Percentiles rank a stretch among this genome's conserved stretches.
Evolutionary conservation across 768 basidiomycete genomes (phyloP).

Genomic region (Tephrocybe sp.): DNA sequence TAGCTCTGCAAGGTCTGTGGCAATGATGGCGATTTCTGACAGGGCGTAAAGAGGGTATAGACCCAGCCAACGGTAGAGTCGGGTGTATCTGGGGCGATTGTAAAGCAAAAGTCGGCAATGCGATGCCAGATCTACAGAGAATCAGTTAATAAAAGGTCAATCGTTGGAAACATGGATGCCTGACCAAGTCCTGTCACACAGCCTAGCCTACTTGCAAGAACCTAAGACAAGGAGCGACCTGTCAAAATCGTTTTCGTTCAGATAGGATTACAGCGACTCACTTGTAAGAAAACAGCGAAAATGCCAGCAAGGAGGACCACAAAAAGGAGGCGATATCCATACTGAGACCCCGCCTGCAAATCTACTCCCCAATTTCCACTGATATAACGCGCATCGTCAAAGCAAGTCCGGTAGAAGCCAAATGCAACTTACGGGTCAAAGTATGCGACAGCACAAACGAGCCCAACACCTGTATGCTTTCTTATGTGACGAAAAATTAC

Average conservation of each 20-base stretch:
- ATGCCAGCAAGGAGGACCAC: constrained; percentile 81
- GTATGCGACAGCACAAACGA: constrained; percentile 87
- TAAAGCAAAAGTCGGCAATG: constrained; percentile 67
- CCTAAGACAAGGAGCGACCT: constrained; percentile 44
- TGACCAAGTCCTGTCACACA: constrained; percentile 79
- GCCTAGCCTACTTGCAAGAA: constrained; percentile 79
- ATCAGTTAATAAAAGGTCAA: neutral
- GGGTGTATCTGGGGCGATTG: constrained; percentile 59
- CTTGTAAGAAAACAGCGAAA: constrained; percentile 84
- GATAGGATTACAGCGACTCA: constrained; percentile 22
- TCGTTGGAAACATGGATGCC: constrained; percentile 16
- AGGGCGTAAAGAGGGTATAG: constrained; percentile 67
- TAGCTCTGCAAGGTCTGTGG: constrained; percentile 81
- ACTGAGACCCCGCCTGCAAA: constrained; percentile 82
- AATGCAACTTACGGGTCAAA: constrained; percentile 70
- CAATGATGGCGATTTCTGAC: constrained; percentile 71
- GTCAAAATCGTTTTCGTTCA: constrained; percentile 2
- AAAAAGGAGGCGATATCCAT: constrained; percentile 86
- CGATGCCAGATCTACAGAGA: constrained; percentile 42
- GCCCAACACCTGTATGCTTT: constrained; percentile 78
- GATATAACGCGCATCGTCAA: neutral
- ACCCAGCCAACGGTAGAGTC: constrained; percentile 55
- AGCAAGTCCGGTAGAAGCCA: neutral
- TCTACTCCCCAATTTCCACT: constrained; percentile 93
- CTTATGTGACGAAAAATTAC: constrained; percentile 49